Conservation (phyloP, 2,329 filamentous ascomycete genomes). For the Annulohypoxylon truncatum region DNA sequence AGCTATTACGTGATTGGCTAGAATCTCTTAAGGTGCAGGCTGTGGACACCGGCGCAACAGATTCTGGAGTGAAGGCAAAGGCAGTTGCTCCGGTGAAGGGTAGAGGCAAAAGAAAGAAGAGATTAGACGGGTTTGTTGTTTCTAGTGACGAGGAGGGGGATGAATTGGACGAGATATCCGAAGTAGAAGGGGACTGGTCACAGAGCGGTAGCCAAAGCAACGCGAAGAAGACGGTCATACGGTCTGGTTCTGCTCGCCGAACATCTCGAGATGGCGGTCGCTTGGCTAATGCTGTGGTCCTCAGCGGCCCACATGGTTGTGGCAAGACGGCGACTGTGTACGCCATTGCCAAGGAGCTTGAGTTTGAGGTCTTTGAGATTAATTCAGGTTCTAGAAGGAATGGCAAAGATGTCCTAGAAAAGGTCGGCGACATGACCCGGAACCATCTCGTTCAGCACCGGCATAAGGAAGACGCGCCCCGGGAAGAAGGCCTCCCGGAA, state of each 20-base stretch:
- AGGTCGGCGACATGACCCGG: conserved; percentile 94
- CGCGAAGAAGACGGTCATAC: conserved; percentile 66
- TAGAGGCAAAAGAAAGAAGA: conserved; percentile 78
- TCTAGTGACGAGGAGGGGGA: conserved; percentile 80
- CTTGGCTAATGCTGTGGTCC: conserved; percentile 80
- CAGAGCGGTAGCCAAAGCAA: conserved; percentile 53
- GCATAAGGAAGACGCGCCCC: conserved; percentile 48
- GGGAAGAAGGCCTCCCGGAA: conserved; percentile 50
- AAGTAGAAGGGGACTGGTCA: conserved; percentile 65
- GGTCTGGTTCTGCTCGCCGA: conserved; percentile 48
- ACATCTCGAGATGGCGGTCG: conserved; percentile 58
- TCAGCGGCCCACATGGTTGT: conserved; percentile 89
- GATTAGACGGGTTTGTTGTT: conserved; percentile 83
- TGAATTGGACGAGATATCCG: conserved; percentile 75
- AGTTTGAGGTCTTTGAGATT: conserved; percentile 95
- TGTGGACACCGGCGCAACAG: conserved; percentile 71
- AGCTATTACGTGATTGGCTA: conserved; percentile 84
- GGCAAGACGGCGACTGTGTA: conserved; percentile 95
- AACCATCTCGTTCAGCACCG: conserved; percentile 84
- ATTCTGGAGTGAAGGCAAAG: conserved; percentile 51
- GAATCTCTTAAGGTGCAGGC: conserved; percentile 78
- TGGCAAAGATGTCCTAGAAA: conserved; percentile 90
- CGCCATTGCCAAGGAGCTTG: conserved; percentile 90
- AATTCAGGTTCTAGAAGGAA: conserved; percentile 85
- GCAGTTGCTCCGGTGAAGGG: conserved; percentile 58